Percentiles rank a stretch among this genome's conserved stretches.
Conservation (phyloP, 2,329 filamentous ascomycete genomes). For the Esteya vermicola region DNA sequence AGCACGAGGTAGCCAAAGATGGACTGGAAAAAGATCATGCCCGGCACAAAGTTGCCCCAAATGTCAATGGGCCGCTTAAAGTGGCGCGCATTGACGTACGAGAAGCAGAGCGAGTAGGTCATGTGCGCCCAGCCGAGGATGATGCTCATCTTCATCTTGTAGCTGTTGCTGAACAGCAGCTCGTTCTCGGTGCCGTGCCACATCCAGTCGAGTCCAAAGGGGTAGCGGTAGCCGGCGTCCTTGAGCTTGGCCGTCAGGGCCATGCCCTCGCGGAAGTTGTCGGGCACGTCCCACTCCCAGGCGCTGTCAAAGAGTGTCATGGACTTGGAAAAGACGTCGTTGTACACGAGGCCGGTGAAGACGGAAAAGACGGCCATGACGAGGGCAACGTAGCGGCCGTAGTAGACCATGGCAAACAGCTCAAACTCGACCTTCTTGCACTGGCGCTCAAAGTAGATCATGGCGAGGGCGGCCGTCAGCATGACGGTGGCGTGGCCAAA, state of each 20-base stretch:
- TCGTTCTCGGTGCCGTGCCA: conserved; percentile 97
- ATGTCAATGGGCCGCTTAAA: conserved; percentile 94
- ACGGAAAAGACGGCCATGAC: conserved; percentile 97
- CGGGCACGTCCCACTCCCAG: conserved; percentile 66
- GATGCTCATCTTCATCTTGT: conserved; percentile 99
- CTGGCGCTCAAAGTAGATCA: conserved; percentile 94
- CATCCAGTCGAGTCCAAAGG: conserved; percentile 88
- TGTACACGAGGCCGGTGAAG: conserved; percentile 95
- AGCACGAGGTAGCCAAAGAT: conserved; percentile 95
- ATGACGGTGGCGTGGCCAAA: conserved; percentile 89
- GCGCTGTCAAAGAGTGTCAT: conserved; percentile 79
- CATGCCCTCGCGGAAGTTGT: conserved; percentile 49
- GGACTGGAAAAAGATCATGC: conserved; percentile 98
- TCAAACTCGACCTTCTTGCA: conserved; percentile 89
- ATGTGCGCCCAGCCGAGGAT: conserved; percentile 95
- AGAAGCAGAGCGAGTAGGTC: conserved; percentile 92
- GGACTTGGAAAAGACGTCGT: conserved; percentile 90
- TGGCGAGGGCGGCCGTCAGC: conserved; percentile 65
- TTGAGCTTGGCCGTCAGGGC: conserved; percentile 52
- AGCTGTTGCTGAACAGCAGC: conserved; percentile 90
- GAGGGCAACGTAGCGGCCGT: conserved; percentile 94
- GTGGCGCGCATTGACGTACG: conserved; percentile 84
- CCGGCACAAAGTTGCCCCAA: conserved; percentile 92
- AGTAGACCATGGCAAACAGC: conserved; percentile 96
- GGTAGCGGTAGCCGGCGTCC: conserved; percentile 68